Base-by-base conservation (phyloP, 352 stramenopile genomes). In the Phytopythium litorale region DNA sequence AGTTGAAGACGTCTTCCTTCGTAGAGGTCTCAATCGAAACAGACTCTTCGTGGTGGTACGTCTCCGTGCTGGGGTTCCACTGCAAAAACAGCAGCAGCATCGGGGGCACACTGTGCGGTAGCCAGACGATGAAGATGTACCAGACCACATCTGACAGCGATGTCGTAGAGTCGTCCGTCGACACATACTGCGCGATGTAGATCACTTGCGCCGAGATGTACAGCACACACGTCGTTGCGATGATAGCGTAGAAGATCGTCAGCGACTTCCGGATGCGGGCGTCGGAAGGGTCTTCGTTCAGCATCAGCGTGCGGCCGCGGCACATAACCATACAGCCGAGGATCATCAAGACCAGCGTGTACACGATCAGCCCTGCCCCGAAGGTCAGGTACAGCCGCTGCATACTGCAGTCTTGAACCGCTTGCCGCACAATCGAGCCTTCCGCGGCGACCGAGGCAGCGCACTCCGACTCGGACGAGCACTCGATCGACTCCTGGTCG, bases 81-180 rank as follows among this genome's bases (percentile, higher is more conserved):
- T 96, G 87, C 28, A 96, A 67, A 60, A 96, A 94, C 3, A 96
- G 71, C 32, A 96, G 65, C 21, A 93, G 65, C 13, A 94, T 66
- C 19, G 87, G 87, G 23, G 87, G 87, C 7, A 91, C 59, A 25
- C 79, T 79, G 35, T 94, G 81, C 7, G 87, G 87, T 1, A 94
- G 67, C 87, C 87, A 96, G 30, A 96, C 73, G 23, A 92, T 91
- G 58, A 96, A 96, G 60, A 93, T 79, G 60, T 96, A 96, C 84
- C 85, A 96, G 16, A 96, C 79, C 18, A 84, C 70, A 51, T 93
- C 84, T 7, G 84, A 94, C 25, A 94, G 72, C 58, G 91, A 78
- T 48, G 76, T 82, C 51, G 77, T 74, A 32, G 83, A 70, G 13
- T 69, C 77, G 23, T 73, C 73, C 42, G 73, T 74, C 21, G 82